Conservation (phyloP, 192 early-diverging fungal genomes). For the Coemansia sp. region DNA sequence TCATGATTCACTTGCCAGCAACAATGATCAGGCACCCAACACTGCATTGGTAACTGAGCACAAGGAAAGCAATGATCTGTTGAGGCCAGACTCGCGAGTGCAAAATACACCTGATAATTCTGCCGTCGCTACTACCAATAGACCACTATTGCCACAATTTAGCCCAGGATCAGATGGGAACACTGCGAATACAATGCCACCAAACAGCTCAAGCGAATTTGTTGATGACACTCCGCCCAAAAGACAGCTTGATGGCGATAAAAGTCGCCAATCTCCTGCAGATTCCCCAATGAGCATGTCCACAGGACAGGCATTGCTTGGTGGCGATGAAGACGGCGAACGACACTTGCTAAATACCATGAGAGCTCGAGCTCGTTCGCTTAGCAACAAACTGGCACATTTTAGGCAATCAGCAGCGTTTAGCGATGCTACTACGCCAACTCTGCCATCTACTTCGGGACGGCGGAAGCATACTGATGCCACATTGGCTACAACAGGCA, state of each 20-base stretch:
- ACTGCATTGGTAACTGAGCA: not conserved
- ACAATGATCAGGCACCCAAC: not conserved
- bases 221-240: no score
- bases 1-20: conserved; percentile 5
- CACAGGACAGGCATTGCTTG: conserved; percentile 14
- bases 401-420: conserved; percentile 32
- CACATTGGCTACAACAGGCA: conserved; percentile 4
- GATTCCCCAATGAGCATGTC: conserved; percentile 32
- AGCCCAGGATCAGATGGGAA: conserved; percentile 13
- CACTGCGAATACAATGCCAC: conserved; percentile 5
- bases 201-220: not conserved
- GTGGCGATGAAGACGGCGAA: not conserved
- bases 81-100: not conserved
- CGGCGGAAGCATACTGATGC: conserved; percentile 21
- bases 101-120: not conserved
- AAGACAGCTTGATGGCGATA: no score
- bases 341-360: conserved; percentile 25
- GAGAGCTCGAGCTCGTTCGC: conserved; percentile 40
- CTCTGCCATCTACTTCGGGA: not conserved
- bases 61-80: not conserved
- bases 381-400: conserved; percentile 28
- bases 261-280: not conserved
- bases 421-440: conserved; percentile 15
- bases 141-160: not conserved
- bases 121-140: not conserved